phyloP scores from a whole-genome alignment of 2,329 filamentous ascomycete genomes.

The Ophiognomonia clavigignenti-juglandacearum region DNA sequence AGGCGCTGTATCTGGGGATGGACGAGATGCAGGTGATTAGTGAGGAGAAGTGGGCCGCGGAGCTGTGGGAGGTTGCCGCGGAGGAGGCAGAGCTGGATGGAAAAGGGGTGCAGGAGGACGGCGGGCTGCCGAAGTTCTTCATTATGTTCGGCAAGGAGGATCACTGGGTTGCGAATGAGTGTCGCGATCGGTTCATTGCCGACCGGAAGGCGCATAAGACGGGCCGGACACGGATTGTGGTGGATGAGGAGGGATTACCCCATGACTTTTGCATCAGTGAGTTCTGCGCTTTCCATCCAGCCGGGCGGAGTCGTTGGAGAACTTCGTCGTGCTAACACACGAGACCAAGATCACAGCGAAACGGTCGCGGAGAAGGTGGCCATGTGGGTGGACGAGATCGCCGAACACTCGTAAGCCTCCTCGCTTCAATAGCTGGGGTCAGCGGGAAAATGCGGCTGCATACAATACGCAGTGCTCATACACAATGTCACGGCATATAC shows the following conservation, averaged over 20 bases:
- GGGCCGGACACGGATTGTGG: slow-evolving; percentile 40
- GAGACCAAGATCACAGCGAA: slow-evolving; percentile 41
- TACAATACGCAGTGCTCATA: too few relatives aligned
- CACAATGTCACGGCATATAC: too few relatives aligned
- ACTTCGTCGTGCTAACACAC: slow-evolving; percentile 12
- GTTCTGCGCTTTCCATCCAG: slow-evolving; percentile 22
- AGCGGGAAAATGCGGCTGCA: background rate
- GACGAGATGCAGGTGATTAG: slow-evolving; percentile 57
- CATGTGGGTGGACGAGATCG: slow-evolving; percentile 49
- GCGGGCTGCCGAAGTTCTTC: slow-evolving; percentile 44
- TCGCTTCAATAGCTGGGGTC: background rate
- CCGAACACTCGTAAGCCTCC: slow-evolving; percentile 14
- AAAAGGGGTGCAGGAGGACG: too few relatives aligned
- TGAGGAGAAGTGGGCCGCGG: slow-evolving; percentile 55
- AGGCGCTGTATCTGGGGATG: slow-evolving; percentile 53
- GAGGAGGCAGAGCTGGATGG: slow-evolving; percentile 24
- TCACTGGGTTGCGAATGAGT: slow-evolving; percentile 56
- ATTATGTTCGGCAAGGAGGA: slow-evolving; percentile 57
- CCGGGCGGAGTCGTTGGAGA: background rate
- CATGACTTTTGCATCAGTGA: slow-evolving; percentile 58
- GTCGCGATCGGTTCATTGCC: slow-evolving; percentile 52
- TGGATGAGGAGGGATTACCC: slow-evolving; percentile 52
- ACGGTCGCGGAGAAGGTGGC: slow-evolving; percentile 43
- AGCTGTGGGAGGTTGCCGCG: slow-evolving; percentile 49
- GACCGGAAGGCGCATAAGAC: slow-evolving; percentile 29